These are phyloP conservation scores for Tinospora cordifolia DNA, from an alignment of 164 flowering plant genomes.

Conservation along the genomic window DNA sequence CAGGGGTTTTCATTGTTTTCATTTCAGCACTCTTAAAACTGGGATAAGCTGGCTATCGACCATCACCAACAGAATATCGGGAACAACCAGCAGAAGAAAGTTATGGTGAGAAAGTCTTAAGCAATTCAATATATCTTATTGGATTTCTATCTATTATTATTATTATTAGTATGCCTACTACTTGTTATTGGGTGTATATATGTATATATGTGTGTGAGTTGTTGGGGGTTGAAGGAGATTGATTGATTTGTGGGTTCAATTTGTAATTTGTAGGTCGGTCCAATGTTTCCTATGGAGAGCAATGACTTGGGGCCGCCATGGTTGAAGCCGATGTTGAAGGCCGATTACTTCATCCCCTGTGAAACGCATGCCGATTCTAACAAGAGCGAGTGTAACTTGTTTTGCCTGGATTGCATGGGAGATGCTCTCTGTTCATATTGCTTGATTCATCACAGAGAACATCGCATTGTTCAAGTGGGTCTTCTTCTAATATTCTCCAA, in stretches of 20 bases:
- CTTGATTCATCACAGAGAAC: slow-evolving; percentile 43
- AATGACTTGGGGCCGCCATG: slow-evolving; percentile 45
- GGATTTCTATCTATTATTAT: no score
- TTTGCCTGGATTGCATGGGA: slow-evolving; percentile 56
- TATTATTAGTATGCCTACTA: not conserved
- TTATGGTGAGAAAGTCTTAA: slow-evolving; percentile 19
- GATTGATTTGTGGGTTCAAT: not conserved
- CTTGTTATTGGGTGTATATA: not conserved
- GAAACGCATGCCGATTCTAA: slow-evolving; percentile 37
- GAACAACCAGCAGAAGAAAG: slow-evolving; percentile 23
- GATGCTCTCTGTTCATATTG: slow-evolving; percentile 58
- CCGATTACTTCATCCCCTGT: slow-evolving; percentile 39
- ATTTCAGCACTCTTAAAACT: not conserved
- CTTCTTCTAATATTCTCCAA: no score
- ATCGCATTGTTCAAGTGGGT: slow-evolving; percentile 63
- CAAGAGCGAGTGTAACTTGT: slow-evolving; percentile 64
- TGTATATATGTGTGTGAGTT: no score
- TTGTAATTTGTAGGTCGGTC: slow-evolving; percentile 30
- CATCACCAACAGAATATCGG: slow-evolving; percentile 18
- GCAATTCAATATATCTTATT: not conserved
- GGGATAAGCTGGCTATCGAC: slow-evolving; percentile 30
- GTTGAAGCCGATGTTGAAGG: slow-evolving; percentile 49
- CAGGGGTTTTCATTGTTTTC: no score
- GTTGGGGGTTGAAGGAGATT: not conserved
- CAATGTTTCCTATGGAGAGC: slow-evolving; percentile 25